Evolutionary conservation across 2,329 filamentous ascomycete genomes (phyloP).

Genomic region (Lachnellula suecica): DNA sequence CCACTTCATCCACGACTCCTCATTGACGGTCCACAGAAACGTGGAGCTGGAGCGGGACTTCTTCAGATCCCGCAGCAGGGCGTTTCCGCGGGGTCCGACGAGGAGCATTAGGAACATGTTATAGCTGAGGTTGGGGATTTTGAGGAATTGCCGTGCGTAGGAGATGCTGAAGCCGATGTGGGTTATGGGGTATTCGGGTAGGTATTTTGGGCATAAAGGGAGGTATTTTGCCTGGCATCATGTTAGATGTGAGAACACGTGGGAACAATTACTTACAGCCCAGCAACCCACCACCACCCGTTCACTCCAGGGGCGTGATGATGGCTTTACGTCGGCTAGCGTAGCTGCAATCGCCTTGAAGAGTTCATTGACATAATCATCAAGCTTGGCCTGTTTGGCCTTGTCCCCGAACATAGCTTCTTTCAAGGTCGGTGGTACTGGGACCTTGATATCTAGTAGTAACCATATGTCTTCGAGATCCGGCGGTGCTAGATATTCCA

Average conservation of each 20-base stretch:
- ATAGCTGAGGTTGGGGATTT: conserved; percentile 68
- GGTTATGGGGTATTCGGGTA: conserved; percentile 62
- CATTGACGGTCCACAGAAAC: conserved; percentile 86
- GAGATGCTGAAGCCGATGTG: conserved; percentile 62
- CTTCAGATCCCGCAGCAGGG: conserved; percentile 63
- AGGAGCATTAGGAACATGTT: conserved; percentile 73
- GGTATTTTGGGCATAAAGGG: conserved; percentile 57
- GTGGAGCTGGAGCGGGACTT: conserved; percentile 56
- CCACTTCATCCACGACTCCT: conserved; percentile 78
- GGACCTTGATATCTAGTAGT: conserved; percentile 83
- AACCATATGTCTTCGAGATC: conserved; percentile 72
- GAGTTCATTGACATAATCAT: conserved; percentile 70
- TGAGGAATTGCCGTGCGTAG: conserved; percentile 69
- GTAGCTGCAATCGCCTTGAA: conserved; percentile 67
- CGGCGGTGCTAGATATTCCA: conserved; percentile 68
- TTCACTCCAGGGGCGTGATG: conserved; percentile 62
- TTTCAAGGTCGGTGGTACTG: conserved; percentile 8
- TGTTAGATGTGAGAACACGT: conserved; percentile 3
- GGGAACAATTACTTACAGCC: conserved; percentile 52
- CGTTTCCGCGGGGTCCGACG: conserved; percentile 63
- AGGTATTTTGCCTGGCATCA: conserved; percentile 61
- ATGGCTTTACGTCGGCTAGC: conserved; percentile 51
- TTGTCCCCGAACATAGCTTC: neutral
- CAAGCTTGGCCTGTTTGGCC: conserved; percentile 46
- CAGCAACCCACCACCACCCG: conserved; percentile 81